Evolutionary conservation across 805 yeast species (phyloP).

Genomic region (Saturnispora gosingensis): DNA sequence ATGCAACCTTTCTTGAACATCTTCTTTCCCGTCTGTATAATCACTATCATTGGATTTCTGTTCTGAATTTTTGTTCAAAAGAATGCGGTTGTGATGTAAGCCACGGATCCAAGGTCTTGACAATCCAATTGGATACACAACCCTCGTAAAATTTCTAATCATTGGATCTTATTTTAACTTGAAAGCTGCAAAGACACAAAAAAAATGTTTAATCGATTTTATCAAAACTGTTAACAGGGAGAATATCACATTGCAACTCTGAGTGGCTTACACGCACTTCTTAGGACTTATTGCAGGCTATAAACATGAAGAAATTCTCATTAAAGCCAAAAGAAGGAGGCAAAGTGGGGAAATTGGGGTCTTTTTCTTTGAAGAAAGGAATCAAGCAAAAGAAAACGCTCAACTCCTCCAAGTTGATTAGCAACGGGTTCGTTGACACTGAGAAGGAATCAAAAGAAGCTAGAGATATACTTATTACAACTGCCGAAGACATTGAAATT

Average conservation of each 20-base stretch:
- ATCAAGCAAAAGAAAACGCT: background rate
- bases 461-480: constrained; percentile 27
- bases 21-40: background rate
- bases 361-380: background rate
- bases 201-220: background rate
- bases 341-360: background rate
- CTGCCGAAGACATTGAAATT: constrained; percentile 17
- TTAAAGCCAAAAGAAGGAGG: constrained; percentile 23
- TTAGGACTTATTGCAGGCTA: background rate
- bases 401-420: background rate
- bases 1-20: constrained; percentile 8
- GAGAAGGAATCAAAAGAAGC: background rate
- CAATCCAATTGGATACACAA: background rate
- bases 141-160: background rate
- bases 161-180: background rate
- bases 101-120: background rate
- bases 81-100: background rate
- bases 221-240: background rate
- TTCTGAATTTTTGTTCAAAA: background rate
- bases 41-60: background rate
- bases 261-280: background rate
- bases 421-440: background rate
- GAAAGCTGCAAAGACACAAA: background rate
- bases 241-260: background rate
- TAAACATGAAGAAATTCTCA: constrained; percentile 30